Base-by-base conservation (phyloP, 768 basidiomycete genomes). In the Bullera alba region DNA sequence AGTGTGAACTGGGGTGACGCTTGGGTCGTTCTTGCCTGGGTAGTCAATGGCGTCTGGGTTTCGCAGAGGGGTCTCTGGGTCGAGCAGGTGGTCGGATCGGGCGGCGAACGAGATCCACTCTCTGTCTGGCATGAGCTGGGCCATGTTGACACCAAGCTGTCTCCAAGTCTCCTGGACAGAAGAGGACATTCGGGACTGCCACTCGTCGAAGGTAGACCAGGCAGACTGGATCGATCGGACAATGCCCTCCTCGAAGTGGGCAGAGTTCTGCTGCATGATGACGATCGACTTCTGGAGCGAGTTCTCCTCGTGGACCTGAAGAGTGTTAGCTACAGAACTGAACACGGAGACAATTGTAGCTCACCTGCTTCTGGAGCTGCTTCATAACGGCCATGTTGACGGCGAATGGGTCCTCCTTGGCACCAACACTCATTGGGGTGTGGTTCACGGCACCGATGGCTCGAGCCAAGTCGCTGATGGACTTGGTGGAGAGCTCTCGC, bases 91-190 rank as follows among this genome's bases (percentile, higher is more conserved):
- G 69, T 97, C 93, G 16, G 83, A 83, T 22, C 93, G 80, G 0
- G 90, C 90, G 1, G 87, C 84, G 73, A 99, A 97, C 5, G 87
- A 80, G 56, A 97, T 87, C 93, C 93, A 99, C 71, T 99, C 95
- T 47, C 83, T 76, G 60, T 92, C 89, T 0, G 91, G 84, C 19
- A 84, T 81, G 29, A 96, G 79, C 6, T 83, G 77, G 25, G 81
- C 79, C 81, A 97, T 86, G 58, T 83, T 77, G 28, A 77, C 75
- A 22, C 85, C 82, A 50, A 97, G 80, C 1, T 71, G 68, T 45
- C 79, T 77, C 79, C 85, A 89, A 0, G 83, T 83, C 47, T 86
- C 83, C 67, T 87, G 84, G 5, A 86, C 80, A 21, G 82, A 75
- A 27, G 75, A 69, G 25, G 81, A 79, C 77, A 87, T 85, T 61